Evolutionary conservation across 1,284 basidiomycete species (phyloP), one percentile per base, ranked within the genome.

Genomic region (Papiliotrema nemorosa): DNA sequence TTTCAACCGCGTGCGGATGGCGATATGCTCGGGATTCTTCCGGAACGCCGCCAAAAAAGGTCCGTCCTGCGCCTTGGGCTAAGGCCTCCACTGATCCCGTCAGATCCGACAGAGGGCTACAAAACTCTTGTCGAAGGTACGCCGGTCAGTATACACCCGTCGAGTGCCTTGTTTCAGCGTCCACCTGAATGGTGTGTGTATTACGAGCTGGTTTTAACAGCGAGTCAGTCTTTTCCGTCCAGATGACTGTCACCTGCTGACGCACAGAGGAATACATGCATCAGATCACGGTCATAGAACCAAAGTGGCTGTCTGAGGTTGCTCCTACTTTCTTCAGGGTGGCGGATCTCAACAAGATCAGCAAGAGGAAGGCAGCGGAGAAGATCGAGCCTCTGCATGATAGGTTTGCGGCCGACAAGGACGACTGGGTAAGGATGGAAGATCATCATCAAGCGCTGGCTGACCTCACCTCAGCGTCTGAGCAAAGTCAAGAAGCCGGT

Each of bases 251-350:
- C 14, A 26, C 26, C 13, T 39, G 22, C 25, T 10, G 55, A 65
- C 70, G n/a, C 25, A 4, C 57, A 66, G 73, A 76, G 72, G 93
- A 97, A 75, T 97, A 97, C 74, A 96, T 92, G 79, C 90, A 92
- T 70, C 93, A 93, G 63, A 90, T 75, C 49, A 97, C 91, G 1
- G 90, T 91, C 1, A 85, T 99, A 54, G 96, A 98, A 71, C 93
- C 96, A 2, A 96, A 97, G 75, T 99, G 96, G 96, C 82, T 98
- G 14, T 89, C 94, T 6, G 94, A 98, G 70, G 93, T 97, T 21
- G 94, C 96, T 12, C 94, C 94, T 7, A 75, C 74, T 51, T 97
- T 97, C 81, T 99, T 98, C 86, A 88, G 88, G 74, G 88, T 96
- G 39, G 92, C 94, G 2, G 93, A 97, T 73, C 86, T 84, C 45